Base-by-base conservation (phyloP, 1,284 basidiomycete genomes). In the Rhodotorula sp. region DNA sequence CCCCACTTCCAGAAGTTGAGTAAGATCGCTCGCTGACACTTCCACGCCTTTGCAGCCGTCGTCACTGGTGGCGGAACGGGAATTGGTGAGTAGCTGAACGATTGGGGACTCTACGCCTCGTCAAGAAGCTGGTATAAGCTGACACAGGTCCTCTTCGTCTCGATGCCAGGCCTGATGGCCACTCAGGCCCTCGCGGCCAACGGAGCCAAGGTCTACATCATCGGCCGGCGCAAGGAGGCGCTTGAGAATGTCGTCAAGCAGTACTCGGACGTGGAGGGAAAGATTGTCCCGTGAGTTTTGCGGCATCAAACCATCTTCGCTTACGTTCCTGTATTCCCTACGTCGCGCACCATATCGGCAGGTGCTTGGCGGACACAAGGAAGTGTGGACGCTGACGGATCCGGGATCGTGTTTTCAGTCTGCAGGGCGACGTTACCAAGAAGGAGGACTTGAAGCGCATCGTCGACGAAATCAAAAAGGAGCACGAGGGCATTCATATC, bases 11-110 rank as follows among this genome's bases (percentile, higher is more conserved):
- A 26, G 15, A 14, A 7, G 7, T 30, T 8, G 37, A 42, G 37
- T 42, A n/a, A 12, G 10, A 42, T 42, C 37, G 37, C 26, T 24
- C 44, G 53, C 29, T 48, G 30, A 59, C 48, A 0, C 22, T 33
- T 0, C n/a, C 48, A 10, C 5, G 3, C 1, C 2, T 7, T 18
- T 26, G 89, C 89, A 12, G 80, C 62, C n/a, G 26, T 92, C 46
- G 87, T 91, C 45, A 89, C 90, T 0, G 90, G 91, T 56, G 91
- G 90, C 8, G 90, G 88, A 33, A 90, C 89, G 0, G 91, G 91
- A 3, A 91, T 92, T 59, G 84, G 83, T 65, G 20, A 48, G 64
- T 42, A 7, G 2, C 26, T 7, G 5, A 18, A 6, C 37, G 8
- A 37, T 8, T 12, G 8, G 37, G 12, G 37, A 42, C 37, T 42